These are phyloP conservation scores for Metarhizium rileyi DNA, from an alignment of 2,329 filamentous ascomycete species.

Conservation along the genomic window DNA sequence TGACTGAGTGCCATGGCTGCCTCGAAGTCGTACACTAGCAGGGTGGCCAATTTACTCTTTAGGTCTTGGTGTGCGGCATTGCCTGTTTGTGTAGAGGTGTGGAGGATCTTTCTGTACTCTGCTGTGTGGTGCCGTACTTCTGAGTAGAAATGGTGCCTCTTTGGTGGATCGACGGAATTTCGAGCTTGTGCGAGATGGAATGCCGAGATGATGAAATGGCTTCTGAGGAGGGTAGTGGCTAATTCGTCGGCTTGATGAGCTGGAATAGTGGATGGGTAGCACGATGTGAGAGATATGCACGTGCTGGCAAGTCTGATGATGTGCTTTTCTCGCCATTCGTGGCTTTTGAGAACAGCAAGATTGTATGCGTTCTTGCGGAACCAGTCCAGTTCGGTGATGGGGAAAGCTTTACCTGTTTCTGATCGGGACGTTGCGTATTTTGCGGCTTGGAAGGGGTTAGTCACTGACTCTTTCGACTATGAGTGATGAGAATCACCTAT, in stretches of 20 bases:
- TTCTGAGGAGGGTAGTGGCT: constrained; percentile 53
- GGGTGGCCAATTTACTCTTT: constrained; percentile 49
- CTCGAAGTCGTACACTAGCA: constrained; percentile 74
- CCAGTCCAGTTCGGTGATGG: constrained; percentile 64
- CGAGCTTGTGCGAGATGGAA: constrained; percentile 10
- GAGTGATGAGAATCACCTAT: constrained; percentile 25
- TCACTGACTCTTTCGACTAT: neutral
- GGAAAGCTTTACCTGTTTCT: constrained; percentile 43
- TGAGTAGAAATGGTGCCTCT: constrained; percentile 51
- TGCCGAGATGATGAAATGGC: constrained; percentile 56
- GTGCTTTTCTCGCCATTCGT: constrained; percentile 41
- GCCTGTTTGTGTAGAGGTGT: constrained; percentile 20
- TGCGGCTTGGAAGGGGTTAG: constrained; percentile 17
- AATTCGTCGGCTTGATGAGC: constrained; percentile 33
- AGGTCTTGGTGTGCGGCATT: constrained; percentile 42
- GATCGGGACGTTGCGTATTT: constrained; percentile 23
- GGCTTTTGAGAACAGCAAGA: constrained; percentile 52
- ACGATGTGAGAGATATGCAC: constrained; percentile 41
- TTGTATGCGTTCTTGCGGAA: constrained; percentile 80
- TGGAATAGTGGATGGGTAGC: constrained; percentile 39
- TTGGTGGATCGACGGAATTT: constrained; percentile 23
- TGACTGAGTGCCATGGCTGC: constrained; percentile 54
- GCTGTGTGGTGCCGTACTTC: constrained; percentile 49
- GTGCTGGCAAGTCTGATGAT: constrained; percentile 46
- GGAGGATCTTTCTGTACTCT: neutral